Percentiles rank a stretch among this genome's conserved stretches.
phyloP scores from a whole-genome alignment of 78 protist genomes.

The Dictyostelium citrinum region DNA sequence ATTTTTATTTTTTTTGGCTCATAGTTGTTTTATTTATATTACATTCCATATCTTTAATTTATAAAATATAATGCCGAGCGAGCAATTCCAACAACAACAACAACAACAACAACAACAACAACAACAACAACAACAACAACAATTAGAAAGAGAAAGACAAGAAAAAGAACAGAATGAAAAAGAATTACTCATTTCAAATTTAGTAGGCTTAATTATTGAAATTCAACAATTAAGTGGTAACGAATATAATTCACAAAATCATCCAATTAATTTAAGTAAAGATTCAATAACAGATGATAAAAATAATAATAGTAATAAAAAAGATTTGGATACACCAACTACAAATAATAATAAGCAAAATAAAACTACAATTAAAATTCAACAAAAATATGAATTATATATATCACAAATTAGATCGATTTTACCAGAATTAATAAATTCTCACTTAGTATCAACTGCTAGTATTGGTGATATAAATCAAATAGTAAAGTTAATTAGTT shows the following conservation, averaged over 20 bases:
- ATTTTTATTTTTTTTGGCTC: not conserved
- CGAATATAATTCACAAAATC: slow-evolving; percentile 5
- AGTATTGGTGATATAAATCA: slow-evolving; percentile 13
- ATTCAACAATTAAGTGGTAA: not conserved
- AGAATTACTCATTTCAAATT: not conserved
- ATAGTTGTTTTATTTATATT: too few species aligned
- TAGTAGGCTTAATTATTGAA: not conserved
- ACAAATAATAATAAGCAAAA: not conserved
- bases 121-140: not conserved
- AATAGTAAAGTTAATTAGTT: slow-evolving; percentile 1
- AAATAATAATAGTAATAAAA: not conserved
- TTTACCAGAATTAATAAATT: slow-evolving; percentile 42
- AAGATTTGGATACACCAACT: not conserved
- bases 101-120: not conserved
- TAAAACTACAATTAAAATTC: not conserved
- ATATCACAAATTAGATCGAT: slow-evolving; percentile 25
- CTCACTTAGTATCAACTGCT: slow-evolving; percentile 10
- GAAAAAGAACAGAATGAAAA: not conserved
- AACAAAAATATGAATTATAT: slow-evolving; percentile 15
- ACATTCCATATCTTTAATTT: not conserved
- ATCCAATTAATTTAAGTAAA: not conserved
- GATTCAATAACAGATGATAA: not conserved
- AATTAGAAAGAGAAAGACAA: not conserved
- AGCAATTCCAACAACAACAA: not conserved
- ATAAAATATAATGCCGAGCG: not conserved